These are phyloP conservation scores for Ophiosphaerella korrae DNA, from an alignment of 2,329 filamentous ascomycete species.

Conservation along the genomic window DNA sequence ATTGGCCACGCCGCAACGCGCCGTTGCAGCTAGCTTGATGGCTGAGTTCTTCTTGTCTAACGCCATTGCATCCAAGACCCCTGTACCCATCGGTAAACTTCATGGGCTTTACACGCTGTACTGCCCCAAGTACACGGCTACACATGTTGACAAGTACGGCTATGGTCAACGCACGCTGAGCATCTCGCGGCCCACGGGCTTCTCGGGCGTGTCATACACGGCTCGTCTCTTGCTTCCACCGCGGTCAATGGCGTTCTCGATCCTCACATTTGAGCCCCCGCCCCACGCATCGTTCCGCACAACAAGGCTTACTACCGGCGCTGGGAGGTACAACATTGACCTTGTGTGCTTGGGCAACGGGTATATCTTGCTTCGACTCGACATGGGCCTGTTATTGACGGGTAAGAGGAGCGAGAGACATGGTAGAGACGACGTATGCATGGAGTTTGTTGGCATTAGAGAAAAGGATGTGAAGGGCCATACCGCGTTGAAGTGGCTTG, in stretches of 20 bases:
- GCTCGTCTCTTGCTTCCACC: constrained; percentile 35
- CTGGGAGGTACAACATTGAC: constrained; percentile 32
- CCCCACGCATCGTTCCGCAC: constrained; percentile 36
- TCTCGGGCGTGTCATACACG: constrained; percentile 19
- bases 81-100: constrained; percentile 31
- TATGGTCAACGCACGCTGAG: constrained; percentile 31
- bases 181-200: constrained; percentile 24
- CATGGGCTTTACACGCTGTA: constrained; percentile 34
- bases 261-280: constrained; percentile 23
- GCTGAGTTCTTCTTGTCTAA: constrained; percentile 23
- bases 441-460: constrained; percentile 29
- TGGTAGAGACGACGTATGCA: constrained; percentile 1
- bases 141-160: constrained; percentile 37
- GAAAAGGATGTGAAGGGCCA: constrained; percentile 6
- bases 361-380: constrained; percentile 30
- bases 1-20: neutral
- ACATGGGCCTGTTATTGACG: constrained; percentile 32
- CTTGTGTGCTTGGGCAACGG: constrained; percentile 38
- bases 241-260: constrained; percentile 28
- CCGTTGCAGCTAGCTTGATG: neutral
- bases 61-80: constrained; percentile 24
- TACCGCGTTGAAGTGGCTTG: constrained; percentile 5
- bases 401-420: constrained; percentile 20
- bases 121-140: constrained; percentile 29
- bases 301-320: constrained; percentile 22